A percentile compares a stretch with the other conserved stretches of the same genome.
Conservation (phyloP, 2,329 filamentous ascomycete genomes). For the Colletotrichum limetticola region DNA sequence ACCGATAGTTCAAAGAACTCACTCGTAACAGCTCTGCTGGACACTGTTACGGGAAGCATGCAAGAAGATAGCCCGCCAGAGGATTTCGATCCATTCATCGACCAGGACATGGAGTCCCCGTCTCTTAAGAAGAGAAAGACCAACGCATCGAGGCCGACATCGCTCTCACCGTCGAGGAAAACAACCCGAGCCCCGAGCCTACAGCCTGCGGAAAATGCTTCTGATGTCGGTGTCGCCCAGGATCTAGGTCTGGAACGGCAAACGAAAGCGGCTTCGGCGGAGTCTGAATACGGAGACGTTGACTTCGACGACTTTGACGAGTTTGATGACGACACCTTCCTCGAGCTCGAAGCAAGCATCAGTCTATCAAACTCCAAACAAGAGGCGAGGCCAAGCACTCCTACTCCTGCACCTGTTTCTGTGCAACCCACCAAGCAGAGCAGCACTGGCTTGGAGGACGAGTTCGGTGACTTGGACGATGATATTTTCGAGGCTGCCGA, state of each 20-base stretch:
- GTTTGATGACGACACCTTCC: conserved; percentile 68
- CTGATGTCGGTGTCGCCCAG: background rate
- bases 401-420: background rate
- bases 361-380: conserved; percentile 40
- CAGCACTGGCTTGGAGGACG: conserved; percentile 55
- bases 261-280: conserved; percentile 5
- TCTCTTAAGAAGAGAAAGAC: conserved; percentile 53
- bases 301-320: conserved; percentile 69
- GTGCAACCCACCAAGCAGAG: background rate
- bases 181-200: background rate
- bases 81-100: conserved; percentile 37
- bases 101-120: conserved; percentile 48
- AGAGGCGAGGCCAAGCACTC: conserved; percentile 7
- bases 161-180: conserved; percentile 34
- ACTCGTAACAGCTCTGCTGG: conserved; percentile 71
- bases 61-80: conserved; percentile 52
- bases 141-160: conserved; percentile 19
- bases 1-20: conserved; percentile 66
- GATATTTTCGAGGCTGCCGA: conserved; percentile 64
- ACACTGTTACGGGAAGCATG: conserved; percentile 69
- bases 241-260: conserved; percentile 9
- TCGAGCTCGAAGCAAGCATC: conserved; percentile 62
- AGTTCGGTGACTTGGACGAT: conserved; percentile 75
- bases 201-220: background rate
- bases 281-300: conserved; percentile 65